phyloP scores from a whole-genome alignment of 179 eudicot species.

The Beta lomatogona region DNA sequence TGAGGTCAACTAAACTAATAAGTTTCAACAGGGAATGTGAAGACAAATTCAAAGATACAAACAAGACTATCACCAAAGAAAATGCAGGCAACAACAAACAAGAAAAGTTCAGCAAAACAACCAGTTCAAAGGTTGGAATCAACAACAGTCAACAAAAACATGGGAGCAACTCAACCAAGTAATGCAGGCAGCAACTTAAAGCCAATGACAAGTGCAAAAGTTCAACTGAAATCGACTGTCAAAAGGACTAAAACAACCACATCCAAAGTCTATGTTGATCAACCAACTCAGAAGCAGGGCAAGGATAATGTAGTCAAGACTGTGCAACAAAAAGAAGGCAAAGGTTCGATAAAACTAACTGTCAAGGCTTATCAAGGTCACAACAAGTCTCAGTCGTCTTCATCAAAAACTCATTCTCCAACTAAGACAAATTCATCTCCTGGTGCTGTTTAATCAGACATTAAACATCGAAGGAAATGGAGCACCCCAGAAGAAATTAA shows the following conservation, averaged over 20 bases:
- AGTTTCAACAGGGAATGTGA: conserved; percentile 22
- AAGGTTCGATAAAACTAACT: conserved; percentile 18
- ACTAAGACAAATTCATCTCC: not conserved
- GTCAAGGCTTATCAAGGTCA: conserved; percentile 6
- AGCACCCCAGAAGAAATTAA: conserved; percentile 23
- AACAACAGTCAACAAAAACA: conserved; percentile 16
- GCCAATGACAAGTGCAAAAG: too few species aligned
- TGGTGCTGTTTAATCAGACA: conserved; percentile 17
- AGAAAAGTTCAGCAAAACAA: conserved; percentile 24
- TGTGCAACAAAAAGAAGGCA: conserved; percentile 12
- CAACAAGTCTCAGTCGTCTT: not conserved
- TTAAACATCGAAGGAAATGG: conserved; percentile 34
- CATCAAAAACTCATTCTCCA: conserved; percentile 13
- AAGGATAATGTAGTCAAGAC: conserved; percentile 13
- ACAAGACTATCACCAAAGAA: conserved; percentile 16
- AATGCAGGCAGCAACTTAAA: too few species aligned
- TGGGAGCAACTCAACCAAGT: conserved; percentile 29
- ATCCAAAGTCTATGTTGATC: conserved; percentile 20
- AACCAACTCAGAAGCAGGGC: conserved; percentile 10
- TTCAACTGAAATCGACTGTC: conserved; percentile 31
- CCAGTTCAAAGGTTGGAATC: conserved; percentile 19
- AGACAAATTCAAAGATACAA: not conserved
- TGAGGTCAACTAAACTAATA: too few species aligned
- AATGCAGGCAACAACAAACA: conserved; percentile 21
- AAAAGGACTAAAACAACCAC: conserved; percentile 27